Base-by-base conservation (phyloP, 2,329 filamentous ascomycete species). In the Nemania bipapillata region DNA sequence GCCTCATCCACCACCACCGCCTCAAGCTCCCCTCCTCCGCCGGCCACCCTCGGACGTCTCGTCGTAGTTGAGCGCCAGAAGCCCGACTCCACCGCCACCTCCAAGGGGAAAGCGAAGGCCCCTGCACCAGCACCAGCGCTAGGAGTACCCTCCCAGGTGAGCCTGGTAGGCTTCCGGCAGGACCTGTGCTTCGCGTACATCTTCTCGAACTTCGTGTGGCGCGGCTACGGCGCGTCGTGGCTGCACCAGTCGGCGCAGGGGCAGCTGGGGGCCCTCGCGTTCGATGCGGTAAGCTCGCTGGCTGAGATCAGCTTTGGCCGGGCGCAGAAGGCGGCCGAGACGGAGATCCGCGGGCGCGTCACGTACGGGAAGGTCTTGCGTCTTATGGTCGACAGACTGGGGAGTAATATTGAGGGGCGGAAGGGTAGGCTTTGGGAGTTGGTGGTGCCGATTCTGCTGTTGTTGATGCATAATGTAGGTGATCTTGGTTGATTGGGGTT, bases 121-220 rank as follows among this genome's bases (percentile, higher is more conserved):
- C 37, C 3, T 15, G 6, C 57, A 6, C 17, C 24, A 17, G 20
- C 15, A 26, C 49, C 35, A 8, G 20, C 8, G 28, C 47, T 32
- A 28, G 9, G 3, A 22, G 2, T 45, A 26, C 47, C 49, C 1
- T 20, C 32, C 15, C 37, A 53, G 15, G 17, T 57, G 20, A 61
- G 47, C 58, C 30, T 66, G 5, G 57, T 52, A 1, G 50, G 40
- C 7, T 57, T 57, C 50, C 64, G 53, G 26, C 50, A 56, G 3
- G 37, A 49, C 30, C 30, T 66, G 22, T 66, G 64, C 40, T 62
- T 66, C 24, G 22, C 56, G 2, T 66, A 56, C 42, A 55, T 55
- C 49, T 61, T 62, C 40, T 66, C 64, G 1, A 66, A 66, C 28
- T 66, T 66, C 45, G 64, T 66, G n/a, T 66, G 57, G 64, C 56